Percentiles rank a stretch among this genome's conserved stretches.
Evolutionary conservation across 495 filamentous ascomycete species (phyloP).

Genomic region (Hapsidospora chrysogenum): DNA sequence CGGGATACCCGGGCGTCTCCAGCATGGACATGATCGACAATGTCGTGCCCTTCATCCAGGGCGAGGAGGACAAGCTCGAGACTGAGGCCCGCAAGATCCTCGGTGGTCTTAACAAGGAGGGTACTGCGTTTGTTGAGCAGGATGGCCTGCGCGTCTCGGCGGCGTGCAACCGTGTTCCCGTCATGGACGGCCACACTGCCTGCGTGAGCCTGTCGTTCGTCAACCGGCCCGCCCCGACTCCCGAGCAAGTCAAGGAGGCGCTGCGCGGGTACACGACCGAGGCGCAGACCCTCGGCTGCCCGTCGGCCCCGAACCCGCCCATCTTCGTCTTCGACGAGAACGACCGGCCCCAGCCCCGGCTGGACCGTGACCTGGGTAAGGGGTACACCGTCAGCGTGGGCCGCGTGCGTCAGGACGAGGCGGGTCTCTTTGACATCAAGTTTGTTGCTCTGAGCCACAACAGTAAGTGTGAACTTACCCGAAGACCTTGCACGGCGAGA

Average conservation of each 20-base stretch:
- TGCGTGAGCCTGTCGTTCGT: conserved; percentile 65
- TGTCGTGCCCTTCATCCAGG: conserved; percentile 71
- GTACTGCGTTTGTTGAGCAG: conserved; percentile 50
- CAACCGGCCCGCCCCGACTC: conserved; percentile 32
- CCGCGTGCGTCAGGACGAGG: conserved; percentile 54
- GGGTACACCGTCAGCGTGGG: conserved; percentile 77
- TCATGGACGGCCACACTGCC: conserved; percentile 72
- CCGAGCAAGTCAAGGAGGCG: conserved; percentile 51
- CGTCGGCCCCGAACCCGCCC: conserved; percentile 54
- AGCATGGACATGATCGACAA: conserved; percentile 63
- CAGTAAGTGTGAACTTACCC: conserved; percentile 32
- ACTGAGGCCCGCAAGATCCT: conserved; percentile 78
- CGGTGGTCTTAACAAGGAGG: conserved; percentile 44
- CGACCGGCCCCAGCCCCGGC: conserved; percentile 69
- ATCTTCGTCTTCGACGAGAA: conserved; percentile 68
- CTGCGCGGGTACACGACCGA: conserved; percentile 59
- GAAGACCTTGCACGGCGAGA: neutral
- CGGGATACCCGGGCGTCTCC: conserved; percentile 76
- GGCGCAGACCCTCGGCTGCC: conserved; percentile 54
- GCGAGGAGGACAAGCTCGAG: conserved; percentile 80
- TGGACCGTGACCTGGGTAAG: conserved; percentile 56
- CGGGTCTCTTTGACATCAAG: conserved; percentile 65
- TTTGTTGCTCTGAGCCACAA: conserved; percentile 77
- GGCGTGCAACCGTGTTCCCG: conserved; percentile 67
- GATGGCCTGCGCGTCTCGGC: conserved; percentile 49